Conservation (phyloP, 495 filamentous ascomycete species). For the Neurospora sp. region DNA sequence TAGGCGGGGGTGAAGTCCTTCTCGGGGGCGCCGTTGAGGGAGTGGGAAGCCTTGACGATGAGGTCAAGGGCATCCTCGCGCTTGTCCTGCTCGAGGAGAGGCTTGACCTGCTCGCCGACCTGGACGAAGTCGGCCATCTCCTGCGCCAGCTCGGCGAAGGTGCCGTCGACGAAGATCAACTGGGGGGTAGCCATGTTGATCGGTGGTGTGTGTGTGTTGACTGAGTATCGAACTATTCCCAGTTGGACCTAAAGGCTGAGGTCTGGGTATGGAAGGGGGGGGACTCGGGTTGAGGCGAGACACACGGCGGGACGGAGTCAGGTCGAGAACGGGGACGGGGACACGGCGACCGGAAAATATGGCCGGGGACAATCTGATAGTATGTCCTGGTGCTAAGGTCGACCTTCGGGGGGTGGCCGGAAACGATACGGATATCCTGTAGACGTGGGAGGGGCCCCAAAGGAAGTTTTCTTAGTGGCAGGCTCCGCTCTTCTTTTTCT, state of each 20-base stretch:
- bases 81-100: conserved; percentile 59
- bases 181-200: conserved; percentile 28
- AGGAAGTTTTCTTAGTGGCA: conserved; percentile 7
- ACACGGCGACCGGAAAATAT: not conserved
- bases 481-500: conserved; percentile 10
- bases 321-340: conserved; percentile 1
- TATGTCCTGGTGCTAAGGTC: conserved; percentile 2
- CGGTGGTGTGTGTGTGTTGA: conserved; percentile 1
- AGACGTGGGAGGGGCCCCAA: conserved; percentile 8
- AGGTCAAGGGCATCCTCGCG: conserved; percentile 82
- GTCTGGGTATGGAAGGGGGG: not conserved
- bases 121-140: conserved; percentile 81
- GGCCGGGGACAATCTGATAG: not conserved
- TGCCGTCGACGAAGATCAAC: conserved; percentile 77
- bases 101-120: conserved; percentile 57
- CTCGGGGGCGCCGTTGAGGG: conserved; percentile 75
- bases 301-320: conserved; percentile 2
- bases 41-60: conserved; percentile 62
- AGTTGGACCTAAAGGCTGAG: not conserved
- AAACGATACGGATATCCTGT: conserved; percentile 11
- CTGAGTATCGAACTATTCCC: conserved; percentile 1
- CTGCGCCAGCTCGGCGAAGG: conserved; percentile 76
- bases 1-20: conserved; percentile 92
- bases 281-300: not conserved
- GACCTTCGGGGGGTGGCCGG: conserved; percentile 5